These are phyloP conservation scores for Colletotrichum aenigma DNA, from an alignment of 2,329 filamentous ascomycete genomes.

Conservation along the genomic window DNA sequence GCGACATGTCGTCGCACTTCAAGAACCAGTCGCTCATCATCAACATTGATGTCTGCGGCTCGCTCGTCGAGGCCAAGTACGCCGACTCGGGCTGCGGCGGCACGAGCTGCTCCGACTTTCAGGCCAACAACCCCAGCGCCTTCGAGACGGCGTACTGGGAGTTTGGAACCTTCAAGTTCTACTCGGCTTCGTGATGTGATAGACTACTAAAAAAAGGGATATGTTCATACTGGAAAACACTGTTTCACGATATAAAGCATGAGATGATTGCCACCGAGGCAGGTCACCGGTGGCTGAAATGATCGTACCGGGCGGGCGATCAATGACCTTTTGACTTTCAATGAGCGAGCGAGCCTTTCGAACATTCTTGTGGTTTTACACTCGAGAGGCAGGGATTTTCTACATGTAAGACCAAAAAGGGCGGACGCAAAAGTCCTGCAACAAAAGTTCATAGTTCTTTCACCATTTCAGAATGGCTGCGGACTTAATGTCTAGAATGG, in stretches of 20 bases:
- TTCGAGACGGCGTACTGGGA: constrained; percentile 70
- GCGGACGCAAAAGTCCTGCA: background rate
- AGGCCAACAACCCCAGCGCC: constrained; percentile 58
- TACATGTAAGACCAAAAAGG: background rate
- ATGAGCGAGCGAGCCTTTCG: background rate
- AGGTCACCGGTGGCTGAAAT: background rate
- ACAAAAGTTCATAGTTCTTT: background rate
- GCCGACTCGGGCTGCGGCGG: constrained; percentile 47
- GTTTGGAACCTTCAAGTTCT: constrained; percentile 65
- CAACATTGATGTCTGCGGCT: constrained; percentile 70
- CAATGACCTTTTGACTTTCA: background rate
- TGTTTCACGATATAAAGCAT: background rate
- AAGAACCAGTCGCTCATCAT: constrained; percentile 68
- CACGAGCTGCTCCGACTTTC: constrained; percentile 59
- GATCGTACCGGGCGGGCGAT: background rate
- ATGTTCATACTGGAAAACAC: background rate
- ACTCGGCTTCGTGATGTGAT: constrained; percentile 34
- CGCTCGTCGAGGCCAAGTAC: constrained; percentile 54
- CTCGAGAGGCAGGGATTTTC: background rate
- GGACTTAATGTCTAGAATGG: background rate
- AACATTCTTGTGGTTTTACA: background rate
- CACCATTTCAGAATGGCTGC: background rate
- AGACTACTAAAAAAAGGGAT: background rate
- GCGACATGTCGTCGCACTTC: constrained; percentile 64
- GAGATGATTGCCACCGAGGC: background rate